Conservation (phyloP, 177 flowering plant genomes). For the Vitis hybrid region DNA sequence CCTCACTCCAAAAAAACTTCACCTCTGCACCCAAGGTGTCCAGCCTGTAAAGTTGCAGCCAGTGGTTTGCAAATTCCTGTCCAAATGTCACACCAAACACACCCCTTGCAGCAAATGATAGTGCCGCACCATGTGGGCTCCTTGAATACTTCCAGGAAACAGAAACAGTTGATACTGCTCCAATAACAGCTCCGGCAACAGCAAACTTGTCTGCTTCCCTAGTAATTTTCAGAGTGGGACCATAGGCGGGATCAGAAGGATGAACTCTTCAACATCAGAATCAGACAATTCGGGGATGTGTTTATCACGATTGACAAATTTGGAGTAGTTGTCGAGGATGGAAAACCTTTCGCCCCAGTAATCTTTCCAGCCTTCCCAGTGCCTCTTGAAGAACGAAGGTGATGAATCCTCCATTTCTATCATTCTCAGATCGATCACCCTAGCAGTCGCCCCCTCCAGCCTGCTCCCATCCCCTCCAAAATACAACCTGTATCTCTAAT, state of each 20-base stretch:
- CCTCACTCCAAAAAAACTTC: conserved; percentile 62
- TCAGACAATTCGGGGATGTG: conserved; percentile 67
- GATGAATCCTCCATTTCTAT: too few relatives aligned
- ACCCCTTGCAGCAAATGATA: conserved; percentile 54
- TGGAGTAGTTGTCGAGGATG: conserved; percentile 41
- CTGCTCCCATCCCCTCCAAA: too few relatives aligned
- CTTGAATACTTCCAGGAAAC: conserved; percentile 81
- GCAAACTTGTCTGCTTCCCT: conserved; percentile 60
- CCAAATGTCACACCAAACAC: conserved; percentile 59
- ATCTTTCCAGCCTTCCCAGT: conserved; percentile 56
- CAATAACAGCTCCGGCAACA: conserved; percentile 58
- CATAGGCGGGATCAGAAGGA: conserved; percentile 80
- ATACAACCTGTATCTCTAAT: too few relatives aligned
- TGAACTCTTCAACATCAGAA: conserved; percentile 77
- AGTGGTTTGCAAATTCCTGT: conserved; percentile 52
- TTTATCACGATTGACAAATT: conserved; percentile 43
- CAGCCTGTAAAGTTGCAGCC: conserved; percentile 51
- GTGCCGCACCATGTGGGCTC: conserved; percentile 83
- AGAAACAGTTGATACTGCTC: conserved; percentile 73
- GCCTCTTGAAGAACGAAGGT: conserved; percentile 27
- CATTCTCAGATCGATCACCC: too few relatives aligned
- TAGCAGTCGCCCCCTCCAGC: conserved; percentile 8
- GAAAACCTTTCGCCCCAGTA: conserved; percentile 64
- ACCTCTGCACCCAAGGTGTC: conserved; percentile 57
- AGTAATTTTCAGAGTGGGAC: conserved; percentile 68